These are phyloP conservation scores for Penicillium sp. DNA, from an alignment of 2,329 filamentous ascomycete species.

Conservation along the genomic window DNA sequence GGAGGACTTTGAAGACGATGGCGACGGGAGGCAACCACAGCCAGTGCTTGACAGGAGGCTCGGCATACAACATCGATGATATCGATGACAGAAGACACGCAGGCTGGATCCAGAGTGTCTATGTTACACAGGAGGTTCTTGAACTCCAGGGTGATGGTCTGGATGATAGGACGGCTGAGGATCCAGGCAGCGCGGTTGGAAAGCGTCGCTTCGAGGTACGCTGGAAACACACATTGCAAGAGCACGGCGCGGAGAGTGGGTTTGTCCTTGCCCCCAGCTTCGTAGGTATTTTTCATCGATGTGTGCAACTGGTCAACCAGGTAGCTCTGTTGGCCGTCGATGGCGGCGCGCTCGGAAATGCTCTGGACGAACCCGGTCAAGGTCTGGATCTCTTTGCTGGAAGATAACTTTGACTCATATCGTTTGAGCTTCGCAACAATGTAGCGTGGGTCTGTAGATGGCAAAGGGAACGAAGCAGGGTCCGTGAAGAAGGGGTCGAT, in stretches of 20 bases:
- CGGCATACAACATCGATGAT: conserved; percentile 43
- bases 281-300: conserved; percentile 49
- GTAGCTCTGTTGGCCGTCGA: conserved; percentile 58
- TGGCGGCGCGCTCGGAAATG: conserved; percentile 58
- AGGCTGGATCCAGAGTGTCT: conserved; percentile 42
- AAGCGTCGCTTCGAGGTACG: conserved; percentile 55
- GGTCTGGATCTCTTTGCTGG: conserved; percentile 53
- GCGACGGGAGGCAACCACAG: conserved; percentile 36
- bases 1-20: conserved; percentile 40
- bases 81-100: conserved; percentile 37
- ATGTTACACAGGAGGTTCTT: conserved; percentile 49
- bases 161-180: conserved; percentile 53
- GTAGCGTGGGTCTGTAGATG: conserved; percentile 60
- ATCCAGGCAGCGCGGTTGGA: conserved; percentile 51
- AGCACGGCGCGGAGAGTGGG: conserved; percentile 54
- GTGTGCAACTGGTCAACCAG: conserved; percentile 55
- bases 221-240: conserved; percentile 56
- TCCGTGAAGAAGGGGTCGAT: conserved; percentile 62
- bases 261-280: conserved; percentile 40
- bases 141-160: conserved; percentile 47
- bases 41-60: conserved; percentile 39
- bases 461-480: conserved; percentile 60
- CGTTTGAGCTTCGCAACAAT: conserved; percentile 61
- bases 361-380: conserved; percentile 60
- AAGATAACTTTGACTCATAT: conserved; percentile 56